Base-by-base conservation (phyloP, 1,284 basidiomycete species). In the Ustilago nuda region DNA sequence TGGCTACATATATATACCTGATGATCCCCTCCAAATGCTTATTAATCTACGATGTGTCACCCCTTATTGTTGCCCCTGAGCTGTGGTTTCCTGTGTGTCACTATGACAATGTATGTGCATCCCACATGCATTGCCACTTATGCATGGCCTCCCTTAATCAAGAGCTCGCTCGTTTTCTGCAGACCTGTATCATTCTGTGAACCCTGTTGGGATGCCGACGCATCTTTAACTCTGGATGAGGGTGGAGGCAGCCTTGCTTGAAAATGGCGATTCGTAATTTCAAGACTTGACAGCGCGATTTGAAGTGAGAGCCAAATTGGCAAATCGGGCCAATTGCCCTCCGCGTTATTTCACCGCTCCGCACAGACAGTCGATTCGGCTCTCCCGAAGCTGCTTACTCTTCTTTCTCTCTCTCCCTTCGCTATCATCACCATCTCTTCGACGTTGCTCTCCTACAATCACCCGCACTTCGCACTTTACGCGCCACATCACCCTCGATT, bases 221-320 rank as follows among this genome's bases (percentile, higher is more conserved):
- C 19, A 19, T 19, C 19, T 19, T 19, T 19, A 19, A 19, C 19
- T 19, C n/a, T n/a, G 33, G 15, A 1, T 33, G 4, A n/a, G 46
- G 39, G 61, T 64, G 56, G 66, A 60, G 61, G 66, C 65, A 39
- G 50, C 15, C 41, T 37, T 15, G 39, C 39, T 41, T 12, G 15
- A 41, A 41, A 15, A 41, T 6, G 7, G 6, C 2, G 39, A 17
- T 27, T 27, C 23, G 39, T 17, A 19, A 53, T 17, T 52, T 2
- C 19, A 65, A 48, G 45, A 48, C 56, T 45, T 46, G 19, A 6
- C 23, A n/a, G 9, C 27, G 30, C 27, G 27, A 23, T 30, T 50
- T 27, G 30, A 50, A 27, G 11, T 48, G 48, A 30, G 19, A 6
- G 7, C 48, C 45, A 48, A 57, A 57, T 48, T 48, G 11, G 30